Conservation (phyloP, 2,329 filamentous ascomycete species). For the Arthrobotrys entomopaga region DNA sequence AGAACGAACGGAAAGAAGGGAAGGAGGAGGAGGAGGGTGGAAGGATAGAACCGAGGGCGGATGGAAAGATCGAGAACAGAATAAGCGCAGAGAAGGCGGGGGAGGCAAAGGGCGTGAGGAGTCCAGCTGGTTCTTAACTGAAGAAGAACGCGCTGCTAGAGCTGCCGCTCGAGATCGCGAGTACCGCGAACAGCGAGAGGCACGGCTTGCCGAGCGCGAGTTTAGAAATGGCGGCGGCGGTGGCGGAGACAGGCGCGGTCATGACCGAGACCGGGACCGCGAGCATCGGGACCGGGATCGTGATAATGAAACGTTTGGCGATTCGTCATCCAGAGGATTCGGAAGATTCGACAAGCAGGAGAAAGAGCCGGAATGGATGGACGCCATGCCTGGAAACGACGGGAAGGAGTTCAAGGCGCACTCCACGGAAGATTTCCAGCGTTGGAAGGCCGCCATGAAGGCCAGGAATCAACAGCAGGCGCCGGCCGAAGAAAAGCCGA, state of each 20-base stretch:
- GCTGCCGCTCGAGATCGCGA: constrained; percentile 42
- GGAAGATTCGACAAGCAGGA: constrained; percentile 59
- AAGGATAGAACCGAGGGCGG: constrained; percentile 56
- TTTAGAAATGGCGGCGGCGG: constrained; percentile 59
- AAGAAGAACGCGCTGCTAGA: constrained; percentile 49
- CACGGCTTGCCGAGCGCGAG: constrained; percentile 46
- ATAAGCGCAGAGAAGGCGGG: constrained; percentile 41
- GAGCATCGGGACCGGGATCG: constrained; percentile 55
- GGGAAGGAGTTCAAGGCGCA: constrained; percentile 62
- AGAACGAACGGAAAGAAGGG: constrained; percentile 57
- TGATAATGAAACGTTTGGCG: constrained; percentile 45
- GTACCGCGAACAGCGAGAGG: constrained; percentile 50
- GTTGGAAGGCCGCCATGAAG: constrained; percentile 69
- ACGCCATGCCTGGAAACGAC: constrained; percentile 59
- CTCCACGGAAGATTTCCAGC: constrained; percentile 68
- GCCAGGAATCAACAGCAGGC: constrained; percentile 60
- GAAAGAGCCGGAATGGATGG: constrained; percentile 69
- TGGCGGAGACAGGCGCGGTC: constrained; percentile 59
- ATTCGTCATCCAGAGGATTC: constrained; percentile 33
- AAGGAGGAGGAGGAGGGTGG: constrained; percentile 57
- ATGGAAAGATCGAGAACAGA: constrained; percentile 58
- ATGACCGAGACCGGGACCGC: constrained; percentile 56
- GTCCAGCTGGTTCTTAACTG: constrained; percentile 59
- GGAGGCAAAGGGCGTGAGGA: constrained; percentile 56
- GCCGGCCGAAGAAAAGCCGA: constrained; percentile 39